Percentiles rank a stretch among this genome's conserved stretches.
Conservation (phyloP, 192 early-diverging fungal species). For the Chytriomyces sp. region DNA sequence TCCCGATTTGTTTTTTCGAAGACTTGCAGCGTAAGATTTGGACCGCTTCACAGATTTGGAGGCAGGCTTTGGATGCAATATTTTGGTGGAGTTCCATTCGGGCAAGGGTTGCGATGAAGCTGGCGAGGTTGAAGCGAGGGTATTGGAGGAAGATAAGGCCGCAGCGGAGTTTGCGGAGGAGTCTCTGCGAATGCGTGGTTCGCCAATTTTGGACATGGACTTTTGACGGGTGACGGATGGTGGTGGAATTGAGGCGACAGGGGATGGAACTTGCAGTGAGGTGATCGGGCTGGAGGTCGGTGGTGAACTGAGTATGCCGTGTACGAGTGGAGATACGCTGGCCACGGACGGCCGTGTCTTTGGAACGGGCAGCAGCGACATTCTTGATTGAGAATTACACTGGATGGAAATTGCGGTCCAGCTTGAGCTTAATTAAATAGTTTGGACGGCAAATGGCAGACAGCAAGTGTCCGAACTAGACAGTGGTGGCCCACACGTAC, state of each 20-base stretch:
- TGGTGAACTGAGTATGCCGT: too few relatives aligned
- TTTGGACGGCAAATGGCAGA: too few relatives aligned
- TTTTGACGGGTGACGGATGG: neutral
- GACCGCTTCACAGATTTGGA: neutral
- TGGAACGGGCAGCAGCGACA: slow-evolving; percentile 1
- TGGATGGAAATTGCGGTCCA: too few relatives aligned
- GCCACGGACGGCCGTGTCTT: neutral
- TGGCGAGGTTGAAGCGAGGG: neutral
- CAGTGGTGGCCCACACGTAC: too few relatives aligned
- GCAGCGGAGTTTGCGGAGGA: neutral
- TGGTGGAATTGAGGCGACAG: neutral
- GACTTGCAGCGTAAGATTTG: neutral
- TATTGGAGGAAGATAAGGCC: neutral
- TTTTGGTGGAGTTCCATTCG: slow-evolving; percentile 20
- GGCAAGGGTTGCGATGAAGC: neutral
- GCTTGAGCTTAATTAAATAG: too few relatives aligned
- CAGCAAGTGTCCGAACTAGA: too few relatives aligned
- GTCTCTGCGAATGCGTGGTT: neutral
- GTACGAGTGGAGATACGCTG: neutral
- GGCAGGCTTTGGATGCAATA: neutral
- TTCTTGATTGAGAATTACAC: neutral
- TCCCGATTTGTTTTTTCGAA: neutral
- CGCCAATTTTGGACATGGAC: neutral
- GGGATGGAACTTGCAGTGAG: neutral
- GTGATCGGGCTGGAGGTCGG: neutral